A percentile compares a stretch with the other conserved stretches of the same genome.
Conservation (phyloP, 139 green algal genomes). For the Chlamydomonas applanata region DNA sequence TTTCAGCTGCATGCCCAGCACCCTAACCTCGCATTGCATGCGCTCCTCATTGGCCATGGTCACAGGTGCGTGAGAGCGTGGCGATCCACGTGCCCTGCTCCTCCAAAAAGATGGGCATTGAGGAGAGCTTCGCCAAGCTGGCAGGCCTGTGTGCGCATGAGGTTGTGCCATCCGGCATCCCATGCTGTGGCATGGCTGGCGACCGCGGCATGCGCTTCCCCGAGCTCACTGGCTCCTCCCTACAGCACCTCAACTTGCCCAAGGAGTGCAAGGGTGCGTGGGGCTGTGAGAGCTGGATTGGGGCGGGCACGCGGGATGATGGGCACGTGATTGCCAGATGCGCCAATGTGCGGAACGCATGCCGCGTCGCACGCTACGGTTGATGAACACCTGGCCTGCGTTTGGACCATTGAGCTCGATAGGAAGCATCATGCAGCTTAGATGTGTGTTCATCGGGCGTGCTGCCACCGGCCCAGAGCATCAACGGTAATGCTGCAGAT, state of each 20-base stretch:
- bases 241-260: conserved; percentile 78
- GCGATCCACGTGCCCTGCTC: conserved; percentile 95
- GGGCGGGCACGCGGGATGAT: not conserved
- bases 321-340: too few relatives aligned
- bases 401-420: too few relatives aligned
- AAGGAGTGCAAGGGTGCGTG: conserved; percentile 44
- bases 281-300: not conserved
- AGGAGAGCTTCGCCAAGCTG: conserved; percentile 83
- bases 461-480: too few relatives aligned
- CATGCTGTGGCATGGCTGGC: conserved; percentile 96
- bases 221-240: conserved; percentile 80
- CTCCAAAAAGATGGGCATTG: conserved; percentile 97
- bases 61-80: conserved; percentile 75
- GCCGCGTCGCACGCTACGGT: too few relatives aligned
- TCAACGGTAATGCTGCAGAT: too few relatives aligned
- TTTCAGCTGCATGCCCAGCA: not conserved
- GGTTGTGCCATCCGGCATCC: conserved; percentile 74
- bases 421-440: too few relatives aligned
- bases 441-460: too few relatives aligned
- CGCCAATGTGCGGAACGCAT: too few relatives aligned
- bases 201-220: conserved; percentile 94
- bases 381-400: too few relatives aligned
- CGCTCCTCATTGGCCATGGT: too few relatives aligned
- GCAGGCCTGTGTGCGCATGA: conserved; percentile 80
- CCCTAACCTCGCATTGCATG: not conserved